A percentile compares a stretch with the other conserved stretches of the same genome.
Evolutionary conservation across 2,329 filamentous ascomycete genomes (phyloP).

Genomic region (Helotiales sp.): DNA sequence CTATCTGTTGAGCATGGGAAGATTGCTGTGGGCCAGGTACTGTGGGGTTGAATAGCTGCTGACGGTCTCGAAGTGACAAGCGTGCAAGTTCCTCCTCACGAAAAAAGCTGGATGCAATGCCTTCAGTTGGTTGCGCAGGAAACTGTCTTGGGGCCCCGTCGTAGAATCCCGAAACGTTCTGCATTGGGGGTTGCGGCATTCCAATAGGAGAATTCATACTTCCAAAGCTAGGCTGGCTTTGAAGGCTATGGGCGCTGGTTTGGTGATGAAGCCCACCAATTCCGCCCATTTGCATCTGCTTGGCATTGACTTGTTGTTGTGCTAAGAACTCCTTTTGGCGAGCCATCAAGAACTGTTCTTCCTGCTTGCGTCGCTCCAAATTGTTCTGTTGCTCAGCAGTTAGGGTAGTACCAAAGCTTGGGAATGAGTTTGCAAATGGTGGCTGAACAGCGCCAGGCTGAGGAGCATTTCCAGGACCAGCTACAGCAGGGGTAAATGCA

Average conservation of each 20-base stretch:
- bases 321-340: conserved; percentile 92
- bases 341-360: conserved; percentile 96
- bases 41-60: conserved; percentile 35
- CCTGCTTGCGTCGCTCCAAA: conserved; percentile 92
- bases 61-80: conserved; percentile 56
- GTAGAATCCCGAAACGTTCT: conserved; percentile 68
- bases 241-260: conserved; percentile 91
- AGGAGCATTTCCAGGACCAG: conserved; percentile 46
- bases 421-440: conserved; percentile 91
- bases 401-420: conserved; percentile 92
- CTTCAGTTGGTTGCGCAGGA: conserved; percentile 48
- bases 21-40: conserved; percentile 32
- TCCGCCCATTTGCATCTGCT: conserved; percentile 69
- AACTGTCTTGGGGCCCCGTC: conserved; percentile 58
- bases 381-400: conserved; percentile 99
- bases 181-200: conserved; percentile 54
- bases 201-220: conserved; percentile 88
- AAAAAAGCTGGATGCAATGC: conserved; percentile 57
- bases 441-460: conserved; percentile 74
- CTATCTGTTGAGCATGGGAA: conserved; percentile 40
- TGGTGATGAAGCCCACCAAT: conserved; percentile 77
- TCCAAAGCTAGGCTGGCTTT: conserved; percentile 95
- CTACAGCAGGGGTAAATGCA: conserved; percentile 44
- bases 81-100: conserved; percentile 78
- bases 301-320: conserved; percentile 80